Conservation (phyloP, 495 filamentous ascomycete genomes). For the Penicillium cinerascens region DNA sequence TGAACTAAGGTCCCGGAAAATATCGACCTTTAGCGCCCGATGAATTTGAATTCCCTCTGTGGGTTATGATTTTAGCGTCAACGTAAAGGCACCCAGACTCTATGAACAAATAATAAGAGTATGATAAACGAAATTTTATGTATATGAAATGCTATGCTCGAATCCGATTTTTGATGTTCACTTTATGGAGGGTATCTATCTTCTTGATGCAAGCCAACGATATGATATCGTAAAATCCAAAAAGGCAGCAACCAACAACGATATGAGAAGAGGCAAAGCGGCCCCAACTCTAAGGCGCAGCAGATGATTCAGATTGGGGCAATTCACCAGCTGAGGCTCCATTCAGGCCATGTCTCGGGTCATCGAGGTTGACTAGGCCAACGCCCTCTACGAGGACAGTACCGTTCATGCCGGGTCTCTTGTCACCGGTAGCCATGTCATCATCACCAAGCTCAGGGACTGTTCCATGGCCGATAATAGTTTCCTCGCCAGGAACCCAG, state of each 20-base stretch:
- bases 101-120: neutral
- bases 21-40: neutral
- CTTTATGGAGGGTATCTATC: neutral
- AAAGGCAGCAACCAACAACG: neutral
- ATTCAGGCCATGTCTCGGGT: conserved; percentile 5
- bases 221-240: neutral
- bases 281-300: neutral
- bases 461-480: conserved; percentile 35
- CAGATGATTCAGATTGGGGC: neutral
- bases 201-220: neutral
- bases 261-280: neutral
- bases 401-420: neutral
- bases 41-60: neutral
- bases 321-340: neutral
- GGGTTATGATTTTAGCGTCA: no score
- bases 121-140: neutral
- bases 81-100: neutral
- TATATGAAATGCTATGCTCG: neutral
- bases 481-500: conserved; percentile 38
- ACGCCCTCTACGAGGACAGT: conserved; percentile 20
- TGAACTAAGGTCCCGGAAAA: neutral
- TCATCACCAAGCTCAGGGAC: conserved; percentile 18
- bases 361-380: conserved; percentile 15
- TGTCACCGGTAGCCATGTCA: neutral
- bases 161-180: neutral